A percentile compares a stretch with the other conserved stretches of the same genome.
phyloP scores from a whole-genome alignment of 225 moss, liverwort and hornwort species.

The Physcomitrellopsis africana region DNA sequence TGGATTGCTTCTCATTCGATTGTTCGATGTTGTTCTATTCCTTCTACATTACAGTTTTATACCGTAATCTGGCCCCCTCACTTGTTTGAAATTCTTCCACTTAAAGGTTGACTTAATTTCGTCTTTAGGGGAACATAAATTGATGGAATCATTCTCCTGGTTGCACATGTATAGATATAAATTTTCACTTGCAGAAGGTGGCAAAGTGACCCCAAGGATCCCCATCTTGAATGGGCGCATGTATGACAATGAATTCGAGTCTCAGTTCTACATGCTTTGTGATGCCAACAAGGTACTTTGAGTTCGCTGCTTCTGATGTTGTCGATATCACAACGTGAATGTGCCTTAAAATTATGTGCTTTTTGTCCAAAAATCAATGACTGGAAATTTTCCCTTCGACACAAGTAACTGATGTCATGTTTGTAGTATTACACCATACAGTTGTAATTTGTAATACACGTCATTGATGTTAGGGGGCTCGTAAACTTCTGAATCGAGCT shows the following conservation, averaged over 20 bases:
- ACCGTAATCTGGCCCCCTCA: neutral
- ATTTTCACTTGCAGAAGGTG: constrained; percentile 66
- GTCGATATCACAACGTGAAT: neutral
- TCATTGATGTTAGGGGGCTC: neutral
- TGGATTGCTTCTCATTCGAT: neutral
- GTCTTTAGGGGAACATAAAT: neutral
- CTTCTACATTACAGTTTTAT: neutral
- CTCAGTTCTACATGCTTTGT: constrained; percentile 74
- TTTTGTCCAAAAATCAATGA: no score
- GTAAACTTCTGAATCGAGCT: neutral
- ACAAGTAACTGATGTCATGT: neutral
- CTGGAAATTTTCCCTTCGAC: no score
- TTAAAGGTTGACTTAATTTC: neutral
- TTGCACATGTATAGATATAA: constrained; percentile 55
- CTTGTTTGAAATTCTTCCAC: neutral
- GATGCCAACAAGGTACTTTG: constrained; percentile 63
- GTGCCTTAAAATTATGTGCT: neutral
- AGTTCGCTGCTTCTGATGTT: constrained; percentile 8
- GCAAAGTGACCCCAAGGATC: constrained; percentile 66
- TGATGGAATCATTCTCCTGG: neutral
- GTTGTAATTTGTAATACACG: neutral
- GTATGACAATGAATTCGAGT: constrained; percentile 72
- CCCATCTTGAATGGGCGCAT: constrained; percentile 64
- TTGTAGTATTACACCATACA: neutral
- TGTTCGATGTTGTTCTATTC: neutral